Evolutionary conservation across 176 grass and related monocot species (phyloP).

Genomic region (Zoysia pacifica): DNA sequence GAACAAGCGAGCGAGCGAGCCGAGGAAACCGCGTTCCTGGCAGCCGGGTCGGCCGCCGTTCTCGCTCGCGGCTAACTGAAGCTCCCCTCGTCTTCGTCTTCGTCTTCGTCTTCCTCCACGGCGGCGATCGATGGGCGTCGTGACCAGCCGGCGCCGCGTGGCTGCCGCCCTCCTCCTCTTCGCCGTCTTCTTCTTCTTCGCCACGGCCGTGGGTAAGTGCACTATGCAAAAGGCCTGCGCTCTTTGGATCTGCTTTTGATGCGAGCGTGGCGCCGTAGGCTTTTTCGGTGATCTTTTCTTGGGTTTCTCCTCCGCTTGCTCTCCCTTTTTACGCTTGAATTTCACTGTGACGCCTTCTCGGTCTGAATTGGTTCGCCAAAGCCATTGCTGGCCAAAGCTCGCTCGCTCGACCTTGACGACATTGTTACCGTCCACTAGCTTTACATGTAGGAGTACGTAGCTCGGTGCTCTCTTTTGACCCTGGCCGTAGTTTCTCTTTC

Average conservation of each 20-base stretch:
- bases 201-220: slow-evolving; percentile 27
- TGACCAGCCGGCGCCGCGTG: slow-evolving; percentile 28
- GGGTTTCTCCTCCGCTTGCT: not conserved
- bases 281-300: not conserved
- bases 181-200: slow-evolving; percentile 25
- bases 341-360: not conserved
- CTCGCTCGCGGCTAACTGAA: no score
- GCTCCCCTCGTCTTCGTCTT: no score
- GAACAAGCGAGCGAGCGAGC: no score
- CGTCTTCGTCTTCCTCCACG: not conserved
- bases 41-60: no score
- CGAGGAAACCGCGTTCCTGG: not conserved
- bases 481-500: not conserved
- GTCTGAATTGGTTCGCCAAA: not conserved
- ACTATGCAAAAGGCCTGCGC: not conserved
- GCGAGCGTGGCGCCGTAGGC: not conserved
- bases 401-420: not conserved
- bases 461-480: not conserved
- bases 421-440: not conserved
- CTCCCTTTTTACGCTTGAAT: not conserved
- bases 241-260: slow-evolving; percentile 8
- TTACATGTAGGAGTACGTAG: not conserved
- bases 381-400: no score
- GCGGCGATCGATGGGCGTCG: slow-evolving; percentile 20
- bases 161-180: not conserved